Conservation (phyloP, 1,139 yeast genomes). For the Geotrichum citri-aurantii region DNA sequence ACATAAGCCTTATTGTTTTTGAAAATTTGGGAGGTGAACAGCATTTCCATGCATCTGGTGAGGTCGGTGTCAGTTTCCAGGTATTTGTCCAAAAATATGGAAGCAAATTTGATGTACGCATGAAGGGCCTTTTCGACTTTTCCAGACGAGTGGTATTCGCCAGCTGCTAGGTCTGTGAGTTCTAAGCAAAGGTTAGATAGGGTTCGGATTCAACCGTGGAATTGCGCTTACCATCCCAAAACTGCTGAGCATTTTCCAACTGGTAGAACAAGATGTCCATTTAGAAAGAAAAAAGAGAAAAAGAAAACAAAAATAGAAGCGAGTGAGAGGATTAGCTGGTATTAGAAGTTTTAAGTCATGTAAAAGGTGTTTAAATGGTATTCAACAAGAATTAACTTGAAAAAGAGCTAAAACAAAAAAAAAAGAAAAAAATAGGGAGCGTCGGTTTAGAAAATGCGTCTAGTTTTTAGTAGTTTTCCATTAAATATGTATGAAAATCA, state of each 20-base stretch:
- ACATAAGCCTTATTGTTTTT: conserved; percentile 31
- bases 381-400: background rate
- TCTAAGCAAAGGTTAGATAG: conserved; percentile 17
- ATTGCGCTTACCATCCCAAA: conserved; percentile 31
- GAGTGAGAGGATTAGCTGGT: background rate
- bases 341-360: background rate
- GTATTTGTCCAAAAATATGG: conserved; percentile 31
- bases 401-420: background rate
- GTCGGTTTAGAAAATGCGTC: background rate
- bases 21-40: conserved; percentile 32
- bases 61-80: conserved; percentile 32
- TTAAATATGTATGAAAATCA: background rate
- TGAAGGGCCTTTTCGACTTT: conserved; percentile 27
- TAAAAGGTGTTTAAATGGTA: background rate
- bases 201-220: background rate
- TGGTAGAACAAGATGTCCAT: conserved; percentile 34
- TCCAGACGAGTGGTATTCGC: conserved; percentile 28
- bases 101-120: conserved; percentile 30
- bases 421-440: background rate
- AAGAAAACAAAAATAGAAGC: background rate
- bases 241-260: conserved; percentile 32
- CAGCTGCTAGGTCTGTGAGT: conserved; percentile 27
- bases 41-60: conserved; percentile 29
- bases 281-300: background rate
- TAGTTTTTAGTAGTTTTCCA: background rate